Evolutionary conservation across 345 rosid genomes (phyloP), one percentile per base, ranked within the genome.

Genomic region (Nephelium lappaceum): DNA sequence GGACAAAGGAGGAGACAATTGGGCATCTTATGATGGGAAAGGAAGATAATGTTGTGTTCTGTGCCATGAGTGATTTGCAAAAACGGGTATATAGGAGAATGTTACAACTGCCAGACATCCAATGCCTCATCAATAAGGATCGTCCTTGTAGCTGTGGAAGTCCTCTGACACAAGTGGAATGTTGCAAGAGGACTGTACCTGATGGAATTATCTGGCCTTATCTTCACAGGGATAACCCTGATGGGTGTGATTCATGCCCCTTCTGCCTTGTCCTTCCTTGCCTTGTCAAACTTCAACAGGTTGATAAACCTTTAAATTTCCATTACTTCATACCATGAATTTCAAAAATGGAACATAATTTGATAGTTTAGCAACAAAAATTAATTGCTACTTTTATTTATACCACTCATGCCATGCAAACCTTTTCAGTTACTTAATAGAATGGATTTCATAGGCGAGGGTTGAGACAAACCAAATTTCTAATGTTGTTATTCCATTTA

Each of bases 231-330:
- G 93, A 92, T 71, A 88, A 76, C 74, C 97, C 89, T 2, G 92
- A 94, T 27, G 99, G 98, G 41, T 96, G 98, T 86, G 98, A 94
- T 74, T 92, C 97, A n/a, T 91, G 99, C 86, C 99, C 99, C 43
- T 92, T 90, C 79, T 96, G 98, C 81, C 82, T 96, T 63, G 98
- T 96, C 64, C 99, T 96, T 83, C 97, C 99, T 58, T 96, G 96
- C 84, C 94, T 96, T 79, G 86, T 93, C 83, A 91, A 89, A 80
- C 91, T 93, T 43, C 97, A 93, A 77, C 97, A 93, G 95, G 97
- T 88, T 68, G 77, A 69, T 77, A 69, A 42, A 31, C 66, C 72
- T 65, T 63, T 23, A 18, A 25, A n/a, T 21, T 67, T 47, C 45
- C 41, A 19, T 16, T 64, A 27, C 66, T 67, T 21, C 61, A 5